phyloP scores from a whole-genome alignment of 305 asterid genomes.

The Fraxinus greggii region DNA sequence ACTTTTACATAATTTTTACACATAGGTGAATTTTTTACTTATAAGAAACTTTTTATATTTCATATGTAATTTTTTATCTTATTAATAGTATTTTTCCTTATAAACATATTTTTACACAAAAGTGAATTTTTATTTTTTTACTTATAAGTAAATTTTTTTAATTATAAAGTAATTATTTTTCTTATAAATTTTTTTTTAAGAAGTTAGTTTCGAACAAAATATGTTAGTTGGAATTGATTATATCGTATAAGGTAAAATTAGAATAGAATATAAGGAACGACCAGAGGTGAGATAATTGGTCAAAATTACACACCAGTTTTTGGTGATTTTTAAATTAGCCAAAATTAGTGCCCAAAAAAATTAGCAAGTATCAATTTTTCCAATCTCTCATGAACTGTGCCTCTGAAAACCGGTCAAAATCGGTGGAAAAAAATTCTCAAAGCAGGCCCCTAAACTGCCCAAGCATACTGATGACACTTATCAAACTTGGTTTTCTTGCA shows the following conservation, averaged over 20 bases:
- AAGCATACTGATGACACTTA: neutral
- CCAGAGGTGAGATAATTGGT: neutral
- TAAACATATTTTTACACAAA: neutral
- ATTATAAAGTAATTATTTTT: neutral
- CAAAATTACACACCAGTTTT: neutral
- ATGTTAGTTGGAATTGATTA: neutral
- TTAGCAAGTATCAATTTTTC: neutral
- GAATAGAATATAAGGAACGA: neutral
- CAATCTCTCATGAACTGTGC: neutral
- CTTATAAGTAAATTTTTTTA: neutral
- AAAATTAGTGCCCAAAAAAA: neutral
- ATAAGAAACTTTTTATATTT: too few species aligned
- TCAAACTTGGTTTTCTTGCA: neutral
- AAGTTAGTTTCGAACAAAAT: neutral
- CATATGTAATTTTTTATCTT: neutral
- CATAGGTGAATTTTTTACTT: too few species aligned
- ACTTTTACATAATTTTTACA: too few species aligned
- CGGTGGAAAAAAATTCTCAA: neutral
- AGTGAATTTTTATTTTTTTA: neutral
- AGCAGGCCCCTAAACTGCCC: neutral
- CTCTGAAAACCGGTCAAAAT: neutral
- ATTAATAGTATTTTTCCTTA: neutral
- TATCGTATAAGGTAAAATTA: neutral
- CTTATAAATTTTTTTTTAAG: neutral
- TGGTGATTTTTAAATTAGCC: neutral